Percentiles rank a stretch among this genome's conserved stretches.
These are phyloP conservation scores for Endotrypanum monterogeii DNA, from an alignment of 208 protist genomes.

Conservation along the genomic window DNA sequence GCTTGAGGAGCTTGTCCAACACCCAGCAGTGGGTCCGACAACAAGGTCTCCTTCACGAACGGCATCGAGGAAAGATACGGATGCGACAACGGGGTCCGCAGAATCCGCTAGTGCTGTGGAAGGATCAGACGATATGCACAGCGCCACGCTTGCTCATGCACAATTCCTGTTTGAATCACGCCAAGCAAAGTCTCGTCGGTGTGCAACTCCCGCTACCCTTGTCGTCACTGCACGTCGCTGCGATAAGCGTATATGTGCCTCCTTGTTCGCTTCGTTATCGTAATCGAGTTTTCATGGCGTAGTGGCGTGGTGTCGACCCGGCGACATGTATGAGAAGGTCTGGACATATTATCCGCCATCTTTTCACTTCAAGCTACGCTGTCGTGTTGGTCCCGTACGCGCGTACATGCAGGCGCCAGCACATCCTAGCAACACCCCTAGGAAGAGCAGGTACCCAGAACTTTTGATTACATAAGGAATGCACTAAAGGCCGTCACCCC, in stretches of 20 bases:
- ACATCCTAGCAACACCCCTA: neutral
- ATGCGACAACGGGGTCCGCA: neutral
- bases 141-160: conserved; percentile 18
- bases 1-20: neutral
- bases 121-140: conserved; percentile 6
- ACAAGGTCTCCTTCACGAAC: neutral
- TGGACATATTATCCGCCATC: neutral
- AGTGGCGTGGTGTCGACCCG: neutral
- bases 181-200: conserved; percentile 29
- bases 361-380: neutral
- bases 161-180: conserved; percentile 33
- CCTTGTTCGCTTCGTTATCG: conserved; percentile 10
- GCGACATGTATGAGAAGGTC: neutral
- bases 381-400: neutral
- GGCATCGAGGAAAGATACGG: neutral
- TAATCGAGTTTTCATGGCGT: neutral
- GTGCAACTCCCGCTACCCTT: conserved; percentile 37
- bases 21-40: neutral
- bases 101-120: neutral
- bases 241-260: conserved; percentile 35
- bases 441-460: neutral
- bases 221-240: conserved; percentile 37
- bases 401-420: neutral
- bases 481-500: neutral
- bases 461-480: neutral